phyloP scores from a whole-genome alignment of 2,329 filamentous ascomycete genomes.

The Trichoderma sp. region DNA sequence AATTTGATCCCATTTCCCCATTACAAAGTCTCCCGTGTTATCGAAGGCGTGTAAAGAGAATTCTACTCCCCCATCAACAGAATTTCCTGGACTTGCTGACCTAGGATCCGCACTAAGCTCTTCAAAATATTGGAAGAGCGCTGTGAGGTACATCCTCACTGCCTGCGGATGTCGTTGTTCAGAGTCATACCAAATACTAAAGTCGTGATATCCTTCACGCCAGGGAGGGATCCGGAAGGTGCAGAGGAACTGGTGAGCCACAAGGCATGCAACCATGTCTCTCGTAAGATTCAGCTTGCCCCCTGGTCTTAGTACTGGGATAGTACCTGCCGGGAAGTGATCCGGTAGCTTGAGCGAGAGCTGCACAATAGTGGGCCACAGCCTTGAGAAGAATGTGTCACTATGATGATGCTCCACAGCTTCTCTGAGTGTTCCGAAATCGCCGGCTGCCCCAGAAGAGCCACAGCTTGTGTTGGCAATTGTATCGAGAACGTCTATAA shows the following conservation, averaged over 20 bases:
- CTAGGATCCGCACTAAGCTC: constrained; percentile 12
- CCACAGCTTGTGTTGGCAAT: constrained; percentile 26
- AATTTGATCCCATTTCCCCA: background rate
- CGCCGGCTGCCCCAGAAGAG: constrained; percentile 21
- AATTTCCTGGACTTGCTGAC: constrained; percentile 1
- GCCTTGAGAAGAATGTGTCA: constrained; percentile 16
- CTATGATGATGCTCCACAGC: background rate
- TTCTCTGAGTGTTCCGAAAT: constrained; percentile 25
- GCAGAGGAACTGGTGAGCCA: constrained; percentile 34
- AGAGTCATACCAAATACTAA: constrained; percentile 35
- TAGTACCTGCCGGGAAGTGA: constrained; percentile 24
- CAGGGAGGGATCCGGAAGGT: constrained; percentile 22
- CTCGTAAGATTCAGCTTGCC: constrained; percentile 24
- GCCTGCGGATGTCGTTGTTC: constrained; percentile 32
- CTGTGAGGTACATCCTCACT: constrained; percentile 30
- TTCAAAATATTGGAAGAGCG: constrained; percentile 32
- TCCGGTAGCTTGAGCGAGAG: constrained; percentile 24
- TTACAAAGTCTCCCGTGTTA: background rate
- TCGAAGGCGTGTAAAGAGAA: constrained; percentile 26
- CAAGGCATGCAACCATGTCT: constrained; percentile 30
- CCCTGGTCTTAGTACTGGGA: constrained; percentile 23
- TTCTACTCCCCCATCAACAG: background rate
- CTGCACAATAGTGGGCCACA: constrained; percentile 28
- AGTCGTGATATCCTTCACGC: constrained; percentile 32
- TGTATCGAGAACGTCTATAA: constrained; percentile 31